These are phyloP conservation scores for Monosporozyma solicola DNA, from an alignment of 805 yeast species.

Conservation along the genomic window DNA sequence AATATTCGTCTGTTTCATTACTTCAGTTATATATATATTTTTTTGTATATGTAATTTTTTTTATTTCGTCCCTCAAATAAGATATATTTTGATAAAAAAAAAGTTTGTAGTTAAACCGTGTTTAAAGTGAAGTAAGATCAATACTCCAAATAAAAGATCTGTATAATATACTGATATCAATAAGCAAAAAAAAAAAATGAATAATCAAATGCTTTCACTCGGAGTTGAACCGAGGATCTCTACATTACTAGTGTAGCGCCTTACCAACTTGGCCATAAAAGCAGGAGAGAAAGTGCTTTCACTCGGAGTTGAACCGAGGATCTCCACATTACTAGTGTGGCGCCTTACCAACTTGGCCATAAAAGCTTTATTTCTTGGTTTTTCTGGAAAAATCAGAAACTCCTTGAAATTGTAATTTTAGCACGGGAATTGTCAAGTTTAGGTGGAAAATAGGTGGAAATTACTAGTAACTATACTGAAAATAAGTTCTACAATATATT, in stretches of 20 bases:
- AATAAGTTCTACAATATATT: too few relatives aligned
- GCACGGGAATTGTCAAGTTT: neutral
- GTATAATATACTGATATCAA: too few relatives aligned
- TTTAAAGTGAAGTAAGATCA: too few relatives aligned
- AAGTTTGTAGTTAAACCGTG: too few relatives aligned
- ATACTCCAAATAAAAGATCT: too few relatives aligned
- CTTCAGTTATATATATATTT: neutral
- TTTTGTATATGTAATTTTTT: neutral
- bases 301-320: slow-evolving; percentile 74
- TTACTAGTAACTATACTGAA: too few relatives aligned
- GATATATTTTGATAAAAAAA: neutral
- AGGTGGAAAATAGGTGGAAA: too few relatives aligned
- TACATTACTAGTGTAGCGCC: slow-evolving; percentile 88
- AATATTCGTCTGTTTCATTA: neutral
- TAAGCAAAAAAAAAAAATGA: neutral
- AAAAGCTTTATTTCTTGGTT: slow-evolving; percentile 31
- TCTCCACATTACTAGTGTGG: slow-evolving; percentile 84
- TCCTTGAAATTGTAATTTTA: neutral
- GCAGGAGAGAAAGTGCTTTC: slow-evolving; percentile 41
- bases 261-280: slow-evolving; percentile 55
- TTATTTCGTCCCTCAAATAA: neutral
- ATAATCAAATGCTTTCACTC: slow-evolving; percentile 46
- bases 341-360: slow-evolving; percentile 76
- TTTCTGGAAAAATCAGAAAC: neutral
- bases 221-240: slow-evolving; percentile 76